These are phyloP conservation scores for Backusella morwellensis DNA, from an alignment of 192 early-diverging fungal genomes.

Conservation along the genomic window DNA sequence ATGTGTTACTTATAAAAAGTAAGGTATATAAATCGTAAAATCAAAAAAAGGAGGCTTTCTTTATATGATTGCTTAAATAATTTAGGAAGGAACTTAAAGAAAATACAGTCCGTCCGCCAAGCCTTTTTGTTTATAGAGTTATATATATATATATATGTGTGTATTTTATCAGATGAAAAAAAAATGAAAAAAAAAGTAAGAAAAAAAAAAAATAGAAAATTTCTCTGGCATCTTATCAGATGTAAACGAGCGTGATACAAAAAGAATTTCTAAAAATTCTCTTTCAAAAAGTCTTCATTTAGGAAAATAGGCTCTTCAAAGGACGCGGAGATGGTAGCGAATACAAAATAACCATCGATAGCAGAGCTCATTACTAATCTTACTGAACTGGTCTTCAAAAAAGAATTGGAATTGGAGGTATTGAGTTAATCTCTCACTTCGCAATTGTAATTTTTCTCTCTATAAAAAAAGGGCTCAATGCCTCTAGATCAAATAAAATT, in stretches of 20 bases:
- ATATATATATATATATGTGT: not conserved
- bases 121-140: not conserved
- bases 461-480: not conserved
- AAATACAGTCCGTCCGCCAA: not conserved
- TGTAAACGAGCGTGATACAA: not conserved
- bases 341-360: not conserved
- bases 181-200: not conserved
- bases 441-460: not conserved
- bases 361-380: not conserved
- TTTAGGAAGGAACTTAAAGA: not conserved
- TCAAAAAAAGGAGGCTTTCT: not conserved
- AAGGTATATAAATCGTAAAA: not conserved
- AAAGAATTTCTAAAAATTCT: constrained; percentile 4
- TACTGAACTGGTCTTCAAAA: not conserved
- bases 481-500: not conserved
- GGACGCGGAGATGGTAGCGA: not conserved
- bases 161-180: not conserved
- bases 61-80: not conserved
- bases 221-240: constrained; percentile 4
- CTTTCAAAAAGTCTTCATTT: not conserved
- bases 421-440: not conserved
- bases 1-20: not conserved
- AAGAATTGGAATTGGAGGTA: not conserved
- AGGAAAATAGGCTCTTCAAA: not conserved
- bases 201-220: not conserved